These are phyloP conservation scores for Leishmania tropica DNA, from an alignment of 208 protist genomes.

Conservation along the genomic window DNA sequence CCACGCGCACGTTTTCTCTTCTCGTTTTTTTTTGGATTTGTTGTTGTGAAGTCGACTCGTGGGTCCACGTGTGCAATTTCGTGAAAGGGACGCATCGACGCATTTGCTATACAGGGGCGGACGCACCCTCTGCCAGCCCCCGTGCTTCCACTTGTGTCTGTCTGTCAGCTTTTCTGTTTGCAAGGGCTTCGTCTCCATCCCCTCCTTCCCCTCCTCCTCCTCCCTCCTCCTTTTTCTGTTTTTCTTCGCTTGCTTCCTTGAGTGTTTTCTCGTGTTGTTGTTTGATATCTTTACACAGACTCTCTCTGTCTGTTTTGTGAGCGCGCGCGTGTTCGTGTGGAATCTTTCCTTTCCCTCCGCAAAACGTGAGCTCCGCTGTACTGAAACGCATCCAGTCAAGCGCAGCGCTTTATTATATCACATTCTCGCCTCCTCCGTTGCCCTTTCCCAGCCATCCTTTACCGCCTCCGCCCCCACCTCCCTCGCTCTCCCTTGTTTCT, in stretches of 20 bases:
- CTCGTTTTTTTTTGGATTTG: too few relatives aligned
- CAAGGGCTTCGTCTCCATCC: neutral
- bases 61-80: too few relatives aligned
- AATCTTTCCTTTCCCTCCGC: neutral
- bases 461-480: too few relatives aligned
- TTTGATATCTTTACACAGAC: conserved; percentile 13
- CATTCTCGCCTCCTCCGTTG: neutral
- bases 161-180: too few relatives aligned
- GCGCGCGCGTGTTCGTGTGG: neutral
- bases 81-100: too few relatives aligned
- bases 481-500: too few relatives aligned
- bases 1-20: too few relatives aligned
- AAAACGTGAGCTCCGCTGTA: neutral
- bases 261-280: conserved; percentile 1
- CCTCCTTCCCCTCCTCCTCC: conserved; percentile 8
- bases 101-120: too few relatives aligned
- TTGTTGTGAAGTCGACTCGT: too few relatives aligned
- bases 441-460: too few relatives aligned
- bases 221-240: conserved; percentile 20
- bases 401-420: neutral
- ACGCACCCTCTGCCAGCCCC: neutral
- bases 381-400: neutral
- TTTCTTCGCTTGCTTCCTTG: conserved; percentile 13
- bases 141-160: too few relatives aligned
- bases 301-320: conserved; percentile 10